phyloP scores from a whole-genome alignment of 805 yeast genomes.

The Metschnikowia vanudenii region DNA sequence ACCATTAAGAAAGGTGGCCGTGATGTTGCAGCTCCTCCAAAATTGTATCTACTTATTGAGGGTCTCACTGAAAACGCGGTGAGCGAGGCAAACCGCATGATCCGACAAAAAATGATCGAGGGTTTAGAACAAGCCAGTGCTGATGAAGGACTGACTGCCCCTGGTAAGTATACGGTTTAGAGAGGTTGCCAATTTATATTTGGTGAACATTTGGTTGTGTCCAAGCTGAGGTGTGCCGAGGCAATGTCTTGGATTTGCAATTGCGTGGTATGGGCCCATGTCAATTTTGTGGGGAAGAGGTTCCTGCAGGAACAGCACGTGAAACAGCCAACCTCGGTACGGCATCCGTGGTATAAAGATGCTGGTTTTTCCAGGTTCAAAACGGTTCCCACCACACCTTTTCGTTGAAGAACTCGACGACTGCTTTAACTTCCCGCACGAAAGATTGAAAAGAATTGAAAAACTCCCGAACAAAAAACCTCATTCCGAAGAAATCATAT shows the following conservation, averaged over 20 bases:
- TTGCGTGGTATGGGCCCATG: no score
- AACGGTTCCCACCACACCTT: no score
- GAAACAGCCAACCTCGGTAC: slow-evolving; percentile 1
- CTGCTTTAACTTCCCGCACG: no score
- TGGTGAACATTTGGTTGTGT: no score
- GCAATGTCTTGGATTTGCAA: no score
- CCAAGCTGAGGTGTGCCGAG: no score
- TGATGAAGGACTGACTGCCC: slow-evolving; percentile 41
- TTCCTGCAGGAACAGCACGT: neutral
- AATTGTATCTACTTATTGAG: slow-evolving; percentile 75
- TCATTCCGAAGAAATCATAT: no score
- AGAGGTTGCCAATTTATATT: no score
- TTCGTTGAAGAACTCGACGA: no score
- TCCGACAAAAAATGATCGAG: slow-evolving; percentile 53
- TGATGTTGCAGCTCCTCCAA: slow-evolving; percentile 58
- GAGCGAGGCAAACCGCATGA: slow-evolving; percentile 53
- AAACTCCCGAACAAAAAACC: neutral
- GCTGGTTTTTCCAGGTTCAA: no score
- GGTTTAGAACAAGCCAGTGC: slow-evolving; percentile 52
- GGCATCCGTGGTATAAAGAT: neutral
- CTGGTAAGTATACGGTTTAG: slow-evolving; percentile 51
- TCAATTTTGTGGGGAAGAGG: neutral
- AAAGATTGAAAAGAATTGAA: no score
- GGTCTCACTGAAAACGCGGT: slow-evolving; percentile 63
- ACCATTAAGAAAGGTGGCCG: slow-evolving; percentile 50